Evolutionary conservation across 2,329 filamentous ascomycete species (phyloP), one percentile per base, ranked within the genome.

Genomic region (Fusarium citri): DNA sequence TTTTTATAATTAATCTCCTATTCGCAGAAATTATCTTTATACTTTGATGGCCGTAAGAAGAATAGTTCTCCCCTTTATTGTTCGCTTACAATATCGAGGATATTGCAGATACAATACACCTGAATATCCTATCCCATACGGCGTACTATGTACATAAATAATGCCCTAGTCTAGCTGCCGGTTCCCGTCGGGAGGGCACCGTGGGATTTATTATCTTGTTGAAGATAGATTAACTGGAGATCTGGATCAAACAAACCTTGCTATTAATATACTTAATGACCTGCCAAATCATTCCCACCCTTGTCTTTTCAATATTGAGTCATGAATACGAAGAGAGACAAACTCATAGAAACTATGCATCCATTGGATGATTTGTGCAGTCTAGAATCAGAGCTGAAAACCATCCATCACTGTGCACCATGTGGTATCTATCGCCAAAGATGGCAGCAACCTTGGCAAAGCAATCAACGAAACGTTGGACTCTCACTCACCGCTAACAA

Each of bases 161-260:
- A 53, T 41, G 37, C 14, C 31, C 23, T 40, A 26, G 48, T 42
- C 18, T 53, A 53, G 49, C 23, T 53, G 49, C 49, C 49, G 49
- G 23, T 41, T 53, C 23, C 34, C 34, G 49, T 59, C 54, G 60
- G 63, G n/a, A 66, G 43, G 34, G 63, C 45, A n/a, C 45, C 31
- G 53, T 12, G 41, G 18, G 43, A 57, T 68, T 41, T 30, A 37
- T 62, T 51, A 30, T 56, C 45, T 43, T 51, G 55, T 70, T 28
- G 40, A 42, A 26, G 53, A 47, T 68, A 59, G 34, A 68, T 71
- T 64, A 67, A 62, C 22, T 49, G 31, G n/a, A 57, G 20, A 69
- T 66, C 65, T 66, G 31, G 23, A 34, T 48, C 25, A 23, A 51
- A 67, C 45, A 20, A 65, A 55, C 49, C 55, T 69, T 66, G 62